Evolutionary conservation across 2,329 filamentous ascomycete species (phyloP).

Genomic region (Neurospora crassa): DNA sequence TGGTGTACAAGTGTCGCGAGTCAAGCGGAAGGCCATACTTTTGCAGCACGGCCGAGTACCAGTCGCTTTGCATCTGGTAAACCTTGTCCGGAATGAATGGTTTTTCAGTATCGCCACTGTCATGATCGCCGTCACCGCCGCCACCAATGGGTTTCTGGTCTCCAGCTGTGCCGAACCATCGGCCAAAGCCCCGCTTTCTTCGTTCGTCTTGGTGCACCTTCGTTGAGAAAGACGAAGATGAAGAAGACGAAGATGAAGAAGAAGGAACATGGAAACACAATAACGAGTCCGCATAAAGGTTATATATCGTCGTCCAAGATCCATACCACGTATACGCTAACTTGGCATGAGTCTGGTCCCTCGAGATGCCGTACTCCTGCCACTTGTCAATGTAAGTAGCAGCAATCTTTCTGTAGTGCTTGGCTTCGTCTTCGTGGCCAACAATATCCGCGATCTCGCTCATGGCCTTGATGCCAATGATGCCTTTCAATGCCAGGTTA

Average conservation of each 20-base stretch:
- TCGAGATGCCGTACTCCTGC: slow-evolving; percentile 60
- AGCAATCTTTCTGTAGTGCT: slow-evolving; percentile 44
- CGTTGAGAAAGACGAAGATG: background rate
- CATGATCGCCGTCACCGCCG: slow-evolving; percentile 12
- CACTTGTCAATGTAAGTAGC: slow-evolving; percentile 60
- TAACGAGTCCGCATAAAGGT: slow-evolving; percentile 64
- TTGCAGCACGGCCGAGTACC: slow-evolving; percentile 72
- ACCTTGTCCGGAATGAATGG: slow-evolving; percentile 63
- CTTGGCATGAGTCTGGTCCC: slow-evolving; percentile 64
- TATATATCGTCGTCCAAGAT: slow-evolving; percentile 75
- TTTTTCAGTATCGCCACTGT: slow-evolving; percentile 15
- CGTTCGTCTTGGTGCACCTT: background rate
- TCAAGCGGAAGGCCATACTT: slow-evolving; percentile 77
- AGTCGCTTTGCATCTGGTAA: slow-evolving; percentile 70
- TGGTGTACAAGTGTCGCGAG: slow-evolving; percentile 73
- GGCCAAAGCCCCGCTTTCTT: background rate
- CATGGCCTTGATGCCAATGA: slow-evolving; percentile 72
- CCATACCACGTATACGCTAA: slow-evolving; percentile 74
- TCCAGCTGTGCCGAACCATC: background rate
- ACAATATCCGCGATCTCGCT: slow-evolving; percentile 53
- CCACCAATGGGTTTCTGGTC: slow-evolving; percentile 17
- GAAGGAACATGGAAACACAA: slow-evolving; percentile 62
- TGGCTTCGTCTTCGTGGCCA: slow-evolving; percentile 36
- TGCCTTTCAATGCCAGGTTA: slow-evolving; percentile 68
- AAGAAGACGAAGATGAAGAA: background rate